A percentile compares a stretch with the other conserved stretches of the same genome.
Evolutionary conservation across 257 asterid genomes (phyloP).

Genomic region (Solanum appendiculatum): DNA sequence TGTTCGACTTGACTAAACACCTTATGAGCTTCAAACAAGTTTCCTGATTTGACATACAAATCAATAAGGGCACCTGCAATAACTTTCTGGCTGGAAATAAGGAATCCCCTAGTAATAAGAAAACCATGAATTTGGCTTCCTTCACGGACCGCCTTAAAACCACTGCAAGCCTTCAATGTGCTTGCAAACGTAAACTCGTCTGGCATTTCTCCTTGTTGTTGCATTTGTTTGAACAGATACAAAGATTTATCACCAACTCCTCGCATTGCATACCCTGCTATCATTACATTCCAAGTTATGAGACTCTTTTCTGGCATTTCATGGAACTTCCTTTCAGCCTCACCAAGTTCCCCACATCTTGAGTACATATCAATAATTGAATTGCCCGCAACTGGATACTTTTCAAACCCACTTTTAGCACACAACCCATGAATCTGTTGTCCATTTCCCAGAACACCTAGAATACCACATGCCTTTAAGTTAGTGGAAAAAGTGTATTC

Average conservation of each 20-base stretch:
- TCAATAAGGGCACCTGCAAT: constrained; percentile 52
- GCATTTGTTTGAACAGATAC: constrained; percentile 34
- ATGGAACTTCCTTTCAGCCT: constrained; percentile 41
- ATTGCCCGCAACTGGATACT: constrained; percentile 42
- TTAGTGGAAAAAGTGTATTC: constrained; percentile 50
- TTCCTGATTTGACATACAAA: constrained; percentile 44
- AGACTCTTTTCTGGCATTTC: constrained; percentile 28
- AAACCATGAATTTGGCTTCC: constrained; percentile 53
- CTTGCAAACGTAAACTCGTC: constrained; percentile 51
- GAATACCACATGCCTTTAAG: constrained; percentile 46
- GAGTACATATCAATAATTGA: constrained; percentile 56
- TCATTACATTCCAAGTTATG: constrained; percentile 54
- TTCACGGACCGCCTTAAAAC: constrained; percentile 36
- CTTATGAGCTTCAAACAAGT: constrained; percentile 22
- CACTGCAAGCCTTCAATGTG: constrained; percentile 51
- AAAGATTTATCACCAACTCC: constrained; percentile 27
- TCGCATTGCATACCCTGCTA: constrained; percentile 36
- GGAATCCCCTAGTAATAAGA: constrained; percentile 29
- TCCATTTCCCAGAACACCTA: constrained; percentile 26
- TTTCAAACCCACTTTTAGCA: constrained; percentile 41
- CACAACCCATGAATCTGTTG: constrained; percentile 47
- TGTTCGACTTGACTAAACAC: constrained; percentile 29
- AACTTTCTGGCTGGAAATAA: constrained; percentile 23
- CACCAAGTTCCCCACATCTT: constrained; percentile 29
- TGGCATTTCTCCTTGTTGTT: constrained; percentile 33